Evolutionary conservation across 2,329 filamentous ascomycete species (phyloP), one percentile per base, ranked within the genome.

Genomic region (Falciphora oryzae): DNA sequence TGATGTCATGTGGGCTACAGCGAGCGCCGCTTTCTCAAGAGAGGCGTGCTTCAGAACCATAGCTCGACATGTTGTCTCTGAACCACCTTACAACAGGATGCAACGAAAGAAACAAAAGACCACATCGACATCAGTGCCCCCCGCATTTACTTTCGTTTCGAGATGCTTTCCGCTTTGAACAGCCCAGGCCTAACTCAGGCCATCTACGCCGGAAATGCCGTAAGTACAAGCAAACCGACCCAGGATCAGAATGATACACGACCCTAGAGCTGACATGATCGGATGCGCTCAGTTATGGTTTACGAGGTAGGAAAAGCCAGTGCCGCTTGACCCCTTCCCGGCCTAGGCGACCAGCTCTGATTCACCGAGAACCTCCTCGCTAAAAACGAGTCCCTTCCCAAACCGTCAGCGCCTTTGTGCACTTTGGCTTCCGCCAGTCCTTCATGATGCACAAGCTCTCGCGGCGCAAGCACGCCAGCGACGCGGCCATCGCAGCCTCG

Each of bases 201-300:
- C 16, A 59, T 70, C 25, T 69, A 70, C 58, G 69, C 68, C 31
- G 67, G 66, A 27, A 70, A 70, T 63, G 69, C 68, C 22, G 69
- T 70, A 61, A 62, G 68, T 65, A 13, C 29, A 38, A 32, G 50
- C 22, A 16, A 38, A 18, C 29, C 8, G 29, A 11, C 11, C 10
- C n/a, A n/a, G 3, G 18, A 4, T 25, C 44, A 18, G 38, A 38
- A 27, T 25, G n/a, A 7, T 8, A 16, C 28, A 44, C 13, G 13
- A 4, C 59, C 18, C 32, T 13, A 25, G n/a, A 11, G 44, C 44
- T 53, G 44, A 53, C 44, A n/a, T 4, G 18, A 25, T 25, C n/a
- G 18, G 44, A 53, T 4, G 13, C 44, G 44, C 44, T 25, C n/a
- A 61, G 59, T 22, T 61, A 14, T 61, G 59, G 59, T 61, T 61